Conservation (phyloP, 345 rosid genomes). For the Hibiscus mutabilis region DNA sequence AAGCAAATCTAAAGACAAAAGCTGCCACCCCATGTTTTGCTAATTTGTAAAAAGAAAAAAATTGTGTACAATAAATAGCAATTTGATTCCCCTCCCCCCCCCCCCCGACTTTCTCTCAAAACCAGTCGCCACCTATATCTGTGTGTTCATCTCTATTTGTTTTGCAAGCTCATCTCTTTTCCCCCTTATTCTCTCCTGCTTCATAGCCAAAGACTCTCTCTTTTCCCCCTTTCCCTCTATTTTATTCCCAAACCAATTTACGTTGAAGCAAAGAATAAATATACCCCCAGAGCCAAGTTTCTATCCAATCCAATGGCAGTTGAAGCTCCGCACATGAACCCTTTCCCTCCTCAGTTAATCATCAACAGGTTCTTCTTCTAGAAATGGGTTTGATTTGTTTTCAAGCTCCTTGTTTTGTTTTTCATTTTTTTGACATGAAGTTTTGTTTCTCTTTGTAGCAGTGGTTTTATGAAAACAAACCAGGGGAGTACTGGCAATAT, state of each 20-base stretch:
- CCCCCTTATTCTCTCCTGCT: slow-evolving; percentile 11
- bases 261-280: slow-evolving; percentile 16
- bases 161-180: slow-evolving; percentile 12
- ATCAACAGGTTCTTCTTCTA: slow-evolving; percentile 25
- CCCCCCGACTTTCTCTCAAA: slow-evolving; percentile 34
- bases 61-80: slow-evolving; percentile 11
- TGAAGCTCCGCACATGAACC: slow-evolving; percentile 43
- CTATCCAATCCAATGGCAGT: slow-evolving; percentile 46
- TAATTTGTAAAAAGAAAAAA: background rate
- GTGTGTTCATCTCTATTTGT: background rate
- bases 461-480: slow-evolving; percentile 35
- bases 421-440: background rate
- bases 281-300: background rate
- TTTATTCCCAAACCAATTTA: background rate
- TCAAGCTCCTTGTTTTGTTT: too few species aligned
- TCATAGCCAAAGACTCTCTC: slow-evolving; percentile 24
- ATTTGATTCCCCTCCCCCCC: background rate
- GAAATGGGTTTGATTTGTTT: background rate
- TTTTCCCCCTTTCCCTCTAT: background rate
- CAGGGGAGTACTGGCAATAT: slow-evolving; percentile 23
- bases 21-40: slow-evolving; percentile 13
- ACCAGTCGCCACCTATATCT: slow-evolving; percentile 16
- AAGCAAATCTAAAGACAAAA: slow-evolving; percentile 15
- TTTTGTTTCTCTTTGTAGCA: slow-evolving; percentile 12
- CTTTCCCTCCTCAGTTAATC: slow-evolving; percentile 37